A percentile compares a stretch with the other conserved stretches of the same genome.
These are phyloP conservation scores for Myriosclerotinia duriaeana DNA, from an alignment of 2,329 filamentous ascomycete genomes.

Conservation along the genomic window DNA sequence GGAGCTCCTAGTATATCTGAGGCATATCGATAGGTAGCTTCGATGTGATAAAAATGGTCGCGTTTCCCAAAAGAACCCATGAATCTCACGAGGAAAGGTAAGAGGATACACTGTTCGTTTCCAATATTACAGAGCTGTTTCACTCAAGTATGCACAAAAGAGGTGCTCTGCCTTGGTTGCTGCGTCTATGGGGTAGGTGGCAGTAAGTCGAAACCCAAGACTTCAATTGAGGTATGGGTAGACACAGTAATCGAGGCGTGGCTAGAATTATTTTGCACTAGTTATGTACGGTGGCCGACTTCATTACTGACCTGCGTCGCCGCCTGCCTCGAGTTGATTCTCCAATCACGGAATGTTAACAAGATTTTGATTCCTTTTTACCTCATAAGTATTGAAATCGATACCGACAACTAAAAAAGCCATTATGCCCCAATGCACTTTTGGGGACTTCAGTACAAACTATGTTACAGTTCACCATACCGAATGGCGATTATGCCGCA, in stretches of 20 bases:
- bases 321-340: too few relatives aligned
- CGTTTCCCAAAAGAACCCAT: neutral
- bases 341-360: too few relatives aligned
- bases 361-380: too few relatives aligned
- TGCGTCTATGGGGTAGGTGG: neutral
- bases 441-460: too few relatives aligned
- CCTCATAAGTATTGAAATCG: too few relatives aligned
- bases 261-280: neutral
- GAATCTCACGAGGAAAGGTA: neutral
- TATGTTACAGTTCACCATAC: too few relatives aligned
- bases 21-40: too few relatives aligned
- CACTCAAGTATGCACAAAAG: neutral
- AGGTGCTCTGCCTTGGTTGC: neutral
- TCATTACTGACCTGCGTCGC: too few relatives aligned
- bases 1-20: neutral
- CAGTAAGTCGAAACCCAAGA: too few relatives aligned
- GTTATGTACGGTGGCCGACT: neutral
- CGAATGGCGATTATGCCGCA: too few relatives aligned
- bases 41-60: neutral
- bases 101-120: accelerated
- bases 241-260: neutral
- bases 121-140: neutral
- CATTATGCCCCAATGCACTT: too few relatives aligned
- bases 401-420: too few relatives aligned
- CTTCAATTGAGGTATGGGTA: neutral